Conservation (phyloP, 257 asterid species). For the Solanum medicagineum region DNA sequence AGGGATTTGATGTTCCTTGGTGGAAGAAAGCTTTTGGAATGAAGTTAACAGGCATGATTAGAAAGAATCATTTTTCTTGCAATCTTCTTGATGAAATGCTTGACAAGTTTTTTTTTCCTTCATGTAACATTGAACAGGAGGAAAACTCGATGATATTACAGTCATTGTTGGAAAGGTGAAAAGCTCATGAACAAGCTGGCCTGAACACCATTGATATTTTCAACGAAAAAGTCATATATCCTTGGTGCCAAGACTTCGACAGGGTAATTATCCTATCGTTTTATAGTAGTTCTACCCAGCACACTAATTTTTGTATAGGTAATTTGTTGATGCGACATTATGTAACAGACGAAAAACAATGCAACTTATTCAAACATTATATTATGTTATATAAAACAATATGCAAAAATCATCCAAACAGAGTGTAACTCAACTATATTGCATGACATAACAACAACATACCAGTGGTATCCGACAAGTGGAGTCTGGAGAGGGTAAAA, state of each 20-base stretch:
- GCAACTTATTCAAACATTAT: no score
- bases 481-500: no score
- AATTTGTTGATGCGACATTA: no score
- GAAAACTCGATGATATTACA: constrained; percentile 75
- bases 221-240: background rate
- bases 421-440: no score
- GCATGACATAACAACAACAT: no score
- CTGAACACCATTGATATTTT: background rate
- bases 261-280: background rate
- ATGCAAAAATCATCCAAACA: no score
- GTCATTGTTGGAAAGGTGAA: constrained; percentile 57
- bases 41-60: constrained; percentile 64
- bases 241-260: background rate
- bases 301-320: no score
- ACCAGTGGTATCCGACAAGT: no score
- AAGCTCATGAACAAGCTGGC: constrained; percentile 1
- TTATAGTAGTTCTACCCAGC: no score
- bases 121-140: constrained; percentile 31
- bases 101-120: background rate
- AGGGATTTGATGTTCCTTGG: constrained; percentile 85
- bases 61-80: background rate
- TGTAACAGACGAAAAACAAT: no score
- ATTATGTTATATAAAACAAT: no score
- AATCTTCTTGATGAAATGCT: background rate
- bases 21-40: constrained; percentile 72